Conservation (phyloP, 768 basidiomycete species). For the Collybia sp. region DNA sequence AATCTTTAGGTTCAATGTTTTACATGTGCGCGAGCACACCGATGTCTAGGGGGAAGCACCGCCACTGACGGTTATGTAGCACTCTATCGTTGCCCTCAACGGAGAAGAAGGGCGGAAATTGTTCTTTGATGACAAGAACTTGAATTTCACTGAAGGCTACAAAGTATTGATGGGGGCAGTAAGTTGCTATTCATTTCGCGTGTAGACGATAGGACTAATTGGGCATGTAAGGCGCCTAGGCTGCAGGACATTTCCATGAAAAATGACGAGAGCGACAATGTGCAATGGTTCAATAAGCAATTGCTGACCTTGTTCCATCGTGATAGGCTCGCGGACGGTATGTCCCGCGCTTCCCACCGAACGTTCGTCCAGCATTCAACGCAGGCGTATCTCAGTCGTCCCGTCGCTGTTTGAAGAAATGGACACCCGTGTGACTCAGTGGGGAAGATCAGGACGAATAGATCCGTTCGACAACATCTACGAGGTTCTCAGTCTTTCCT, state of each 20-base stretch:
- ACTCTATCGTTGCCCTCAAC: slow-evolving; percentile 5
- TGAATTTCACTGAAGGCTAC: slow-evolving; percentile 26
- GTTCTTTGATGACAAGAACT: slow-evolving; percentile 22
- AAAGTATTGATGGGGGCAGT: slow-evolving; percentile 25
- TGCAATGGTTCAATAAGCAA: neutral
- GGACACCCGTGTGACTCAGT: slow-evolving; percentile 12
- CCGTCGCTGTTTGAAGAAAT: slow-evolving; percentile 18
- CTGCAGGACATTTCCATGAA: too few relatives aligned
- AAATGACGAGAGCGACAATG: too few relatives aligned
- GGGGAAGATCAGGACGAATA: slow-evolving; percentile 17
- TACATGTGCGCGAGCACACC: slow-evolving; percentile 15
- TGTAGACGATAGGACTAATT: too few relatives aligned
- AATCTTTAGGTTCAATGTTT: slow-evolving; percentile 23
- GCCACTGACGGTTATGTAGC: neutral
- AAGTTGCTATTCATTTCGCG: neutral
- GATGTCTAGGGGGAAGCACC: neutral
- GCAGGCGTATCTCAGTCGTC: slow-evolving; percentile 9
- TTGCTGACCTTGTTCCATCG: neutral
- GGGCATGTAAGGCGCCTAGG: too few relatives aligned
- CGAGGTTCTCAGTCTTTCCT: slow-evolving; percentile 7
- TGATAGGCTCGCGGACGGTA: neutral
- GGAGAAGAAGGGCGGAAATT: slow-evolving; percentile 20
- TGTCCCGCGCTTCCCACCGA: neutral
- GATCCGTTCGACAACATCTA: slow-evolving; percentile 20
- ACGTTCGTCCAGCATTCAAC: too few relatives aligned